Conservation (phyloP, 768 basidiomycete species). For the Tricholomella constricta region DNA sequence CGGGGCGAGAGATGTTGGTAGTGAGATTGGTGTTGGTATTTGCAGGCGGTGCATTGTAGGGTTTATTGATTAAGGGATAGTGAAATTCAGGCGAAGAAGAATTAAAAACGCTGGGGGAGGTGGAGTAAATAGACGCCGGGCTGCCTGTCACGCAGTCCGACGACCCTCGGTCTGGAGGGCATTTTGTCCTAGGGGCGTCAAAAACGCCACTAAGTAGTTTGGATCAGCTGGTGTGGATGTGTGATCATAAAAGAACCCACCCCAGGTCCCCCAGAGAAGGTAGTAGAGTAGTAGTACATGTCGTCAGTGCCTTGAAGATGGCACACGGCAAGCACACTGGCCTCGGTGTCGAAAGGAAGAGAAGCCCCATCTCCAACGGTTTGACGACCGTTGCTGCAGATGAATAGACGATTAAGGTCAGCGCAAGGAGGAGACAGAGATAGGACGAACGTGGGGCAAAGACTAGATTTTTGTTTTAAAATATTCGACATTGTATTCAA, state of each 20-base stretch:
- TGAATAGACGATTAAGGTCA: constrained; percentile 12
- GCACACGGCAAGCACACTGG: constrained; percentile 85
- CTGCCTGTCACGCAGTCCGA: constrained; percentile 94
- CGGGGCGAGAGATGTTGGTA: constrained; percentile 24
- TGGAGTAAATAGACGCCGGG: constrained; percentile 65
- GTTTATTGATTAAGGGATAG: constrained; percentile 11
- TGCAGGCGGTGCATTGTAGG: constrained; percentile 22
- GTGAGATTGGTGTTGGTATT: constrained; percentile 20
- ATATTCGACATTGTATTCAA: constrained; percentile 70
- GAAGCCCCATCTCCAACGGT: constrained; percentile 97
- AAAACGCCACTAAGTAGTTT: constrained; percentile 78
- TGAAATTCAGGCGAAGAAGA: constrained; percentile 34
- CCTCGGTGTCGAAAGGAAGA: constrained; percentile 71
- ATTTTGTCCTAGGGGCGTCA: constrained; percentile 89
- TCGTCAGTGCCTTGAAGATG: constrained; percentile 78
- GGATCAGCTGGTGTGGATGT: background rate
- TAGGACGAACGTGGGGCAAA: constrained; percentile 83
- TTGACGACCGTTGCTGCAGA: constrained; percentile 87
- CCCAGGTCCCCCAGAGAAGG: constrained; percentile 93
- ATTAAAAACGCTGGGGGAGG: constrained; percentile 45
- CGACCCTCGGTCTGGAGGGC: constrained; percentile 97
- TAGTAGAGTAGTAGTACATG: constrained; percentile 90
- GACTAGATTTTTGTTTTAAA: constrained; percentile 83
- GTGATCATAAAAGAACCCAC: constrained; percentile 40
- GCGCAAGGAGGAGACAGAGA: background rate